phyloP scores from a whole-genome alignment of 2,329 filamentous ascomycete species.

The Xylaria digitata region DNA sequence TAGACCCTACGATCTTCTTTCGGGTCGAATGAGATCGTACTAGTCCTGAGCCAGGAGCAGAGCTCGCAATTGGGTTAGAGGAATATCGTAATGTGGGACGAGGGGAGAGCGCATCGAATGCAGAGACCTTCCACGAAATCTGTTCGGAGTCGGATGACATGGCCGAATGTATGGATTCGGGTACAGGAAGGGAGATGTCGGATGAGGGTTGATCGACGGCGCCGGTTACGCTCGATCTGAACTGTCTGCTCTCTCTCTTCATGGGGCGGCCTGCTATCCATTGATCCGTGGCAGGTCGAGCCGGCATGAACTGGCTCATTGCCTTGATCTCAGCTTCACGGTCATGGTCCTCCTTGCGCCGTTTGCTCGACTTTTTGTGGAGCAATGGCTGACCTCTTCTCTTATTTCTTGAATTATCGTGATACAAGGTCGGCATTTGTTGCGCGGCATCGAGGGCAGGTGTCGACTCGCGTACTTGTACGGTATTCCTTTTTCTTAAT shows the following conservation, averaged over 20 bases:
- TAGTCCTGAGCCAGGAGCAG: constrained; percentile 58
- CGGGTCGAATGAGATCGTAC: constrained; percentile 62
- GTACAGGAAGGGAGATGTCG: constrained; percentile 78
- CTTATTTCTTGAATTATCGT: constrained; percentile 65
- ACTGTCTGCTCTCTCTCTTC: constrained; percentile 74
- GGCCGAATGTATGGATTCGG: constrained; percentile 79
- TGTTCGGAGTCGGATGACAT: constrained; percentile 80
- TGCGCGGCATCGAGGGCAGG: constrained; percentile 41
- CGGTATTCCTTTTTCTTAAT: constrained; percentile 44
- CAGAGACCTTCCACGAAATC: constrained; percentile 82
- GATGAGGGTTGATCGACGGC: constrained; percentile 73
- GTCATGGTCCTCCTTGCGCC: constrained; percentile 77
- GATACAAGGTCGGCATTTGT: constrained; percentile 65
- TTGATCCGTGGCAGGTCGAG: constrained; percentile 70
- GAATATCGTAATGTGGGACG: constrained; percentile 84
- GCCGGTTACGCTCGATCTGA: constrained; percentile 64
- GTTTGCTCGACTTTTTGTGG: constrained; percentile 80
- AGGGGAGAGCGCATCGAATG: constrained; percentile 83
- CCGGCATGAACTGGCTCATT: constrained; percentile 77
- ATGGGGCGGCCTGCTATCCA: constrained; percentile 69
- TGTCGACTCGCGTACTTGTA: constrained; percentile 31
- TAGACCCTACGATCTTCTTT: constrained; percentile 62
- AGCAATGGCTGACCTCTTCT: constrained; percentile 69
- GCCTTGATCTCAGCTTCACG: constrained; percentile 90
- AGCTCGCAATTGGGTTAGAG: constrained; percentile 69